Percentiles rank a stretch among this genome's conserved stretches.
These are phyloP conservation scores for Eucalyptus melliodora DNA, from an alignment of 345 rosid genomes.

Conservation along the genomic window DNA sequence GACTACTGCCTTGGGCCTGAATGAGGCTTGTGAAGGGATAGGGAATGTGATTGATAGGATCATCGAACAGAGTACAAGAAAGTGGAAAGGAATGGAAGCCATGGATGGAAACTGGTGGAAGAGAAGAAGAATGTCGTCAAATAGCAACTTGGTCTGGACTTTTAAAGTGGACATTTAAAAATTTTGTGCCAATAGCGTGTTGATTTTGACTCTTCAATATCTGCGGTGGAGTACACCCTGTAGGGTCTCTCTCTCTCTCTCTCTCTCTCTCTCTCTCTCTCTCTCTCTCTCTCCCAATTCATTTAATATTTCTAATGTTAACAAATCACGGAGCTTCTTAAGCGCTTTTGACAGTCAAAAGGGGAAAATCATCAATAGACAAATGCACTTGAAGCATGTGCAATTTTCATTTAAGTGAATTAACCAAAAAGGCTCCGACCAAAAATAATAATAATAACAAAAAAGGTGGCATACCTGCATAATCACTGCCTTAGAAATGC, in stretches of 20 bases:
- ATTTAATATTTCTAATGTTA: background rate
- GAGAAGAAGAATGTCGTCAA: background rate
- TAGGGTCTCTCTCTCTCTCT: background rate
- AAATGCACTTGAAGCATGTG: background rate
- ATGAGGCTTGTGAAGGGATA: background rate
- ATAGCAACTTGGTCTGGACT: background rate
- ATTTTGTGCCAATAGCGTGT: background rate
- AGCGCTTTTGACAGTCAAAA: background rate
- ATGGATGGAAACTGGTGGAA: background rate
- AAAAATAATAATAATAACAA: too few species aligned
- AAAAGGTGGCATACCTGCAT: background rate
- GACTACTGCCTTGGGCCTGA: conserved; percentile 23
- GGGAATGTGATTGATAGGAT: background rate
- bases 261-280: background rate
- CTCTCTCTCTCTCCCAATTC: too few species aligned
- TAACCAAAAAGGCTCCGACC: background rate
- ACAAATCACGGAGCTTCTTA: background rate
- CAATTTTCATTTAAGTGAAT: background rate
- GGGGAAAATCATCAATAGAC: background rate
- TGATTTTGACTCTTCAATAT: background rate
- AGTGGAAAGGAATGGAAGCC: background rate
- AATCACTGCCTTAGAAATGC: background rate
- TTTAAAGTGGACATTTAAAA: background rate
- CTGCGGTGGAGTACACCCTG: background rate
- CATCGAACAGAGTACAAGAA: background rate